phyloP scores from a whole-genome alignment of 192 early-diverging fungal genomes.

The Powellomyces hirtus region DNA sequence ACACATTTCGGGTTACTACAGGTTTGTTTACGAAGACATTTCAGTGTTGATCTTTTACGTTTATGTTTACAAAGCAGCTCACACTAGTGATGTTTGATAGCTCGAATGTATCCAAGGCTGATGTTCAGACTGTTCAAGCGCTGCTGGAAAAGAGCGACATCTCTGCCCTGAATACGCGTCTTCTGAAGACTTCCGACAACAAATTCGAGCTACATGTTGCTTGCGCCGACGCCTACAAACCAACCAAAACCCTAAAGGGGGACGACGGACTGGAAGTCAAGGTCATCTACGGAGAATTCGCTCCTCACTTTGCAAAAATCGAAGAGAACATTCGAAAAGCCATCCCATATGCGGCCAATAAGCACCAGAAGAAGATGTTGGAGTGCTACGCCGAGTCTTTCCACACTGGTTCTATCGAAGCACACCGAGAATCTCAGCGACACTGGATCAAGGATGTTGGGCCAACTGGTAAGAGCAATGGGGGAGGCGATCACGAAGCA shows the following conservation, averaged over 20 bases:
- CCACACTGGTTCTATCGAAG: constrained; percentile 57
- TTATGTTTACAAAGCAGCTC: too few species aligned
- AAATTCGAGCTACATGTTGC: constrained; percentile 39
- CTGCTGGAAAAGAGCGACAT: constrained; percentile 40
- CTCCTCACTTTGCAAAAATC: constrained; percentile 35
- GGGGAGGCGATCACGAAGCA: too few species aligned
- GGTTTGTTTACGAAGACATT: too few species aligned
- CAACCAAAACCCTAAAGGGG: constrained; percentile 19
- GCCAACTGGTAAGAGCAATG: constrained; percentile 23
- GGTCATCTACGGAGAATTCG: constrained; percentile 51
- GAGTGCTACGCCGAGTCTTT: constrained; percentile 49
- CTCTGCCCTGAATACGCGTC: constrained; percentile 43
- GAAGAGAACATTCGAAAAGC: constrained; percentile 45
- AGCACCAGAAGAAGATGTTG: constrained; percentile 53
- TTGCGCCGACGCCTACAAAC: constrained; percentile 22
- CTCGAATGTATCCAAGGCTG: constrained; percentile 45
- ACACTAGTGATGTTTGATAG: too few species aligned
- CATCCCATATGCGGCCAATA: constrained; percentile 50
- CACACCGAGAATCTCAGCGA: constrained; percentile 54
- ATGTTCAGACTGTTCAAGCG: constrained; percentile 39
- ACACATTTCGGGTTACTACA: constrained; percentile 60
- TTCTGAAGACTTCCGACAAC: constrained; percentile 37
- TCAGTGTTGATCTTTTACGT: too few species aligned
- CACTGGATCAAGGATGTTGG: constrained; percentile 58
- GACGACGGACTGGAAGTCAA: constrained; percentile 39